Evolutionary conservation across 1,139 yeast genomes (phyloP).

Genomic region (Saccharomyces hybrid): DNA sequence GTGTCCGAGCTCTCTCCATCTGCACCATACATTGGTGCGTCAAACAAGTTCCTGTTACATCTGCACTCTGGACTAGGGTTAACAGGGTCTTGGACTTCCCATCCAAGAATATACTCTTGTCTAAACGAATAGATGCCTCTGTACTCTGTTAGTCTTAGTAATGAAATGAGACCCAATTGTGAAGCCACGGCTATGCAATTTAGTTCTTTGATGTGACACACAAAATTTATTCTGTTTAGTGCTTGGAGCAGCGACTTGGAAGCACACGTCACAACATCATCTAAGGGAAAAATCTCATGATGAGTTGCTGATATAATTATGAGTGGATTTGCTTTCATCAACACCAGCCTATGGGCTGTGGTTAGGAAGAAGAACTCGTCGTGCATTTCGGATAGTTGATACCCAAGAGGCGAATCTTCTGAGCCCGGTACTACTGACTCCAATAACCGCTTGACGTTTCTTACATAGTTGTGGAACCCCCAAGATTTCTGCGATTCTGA

Average conservation of each 20-base stretch:
- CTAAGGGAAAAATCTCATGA: conserved; percentile 34
- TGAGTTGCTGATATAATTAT: conserved; percentile 41
- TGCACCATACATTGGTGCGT: background rate
- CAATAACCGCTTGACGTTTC: conserved; percentile 14
- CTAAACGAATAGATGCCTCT: conserved; percentile 51
- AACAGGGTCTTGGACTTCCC: conserved; percentile 17
- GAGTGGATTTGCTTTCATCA: conserved; percentile 28
- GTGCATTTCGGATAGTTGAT: conserved; percentile 12
- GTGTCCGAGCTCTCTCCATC: background rate
- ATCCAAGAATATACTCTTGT: conserved; percentile 31
- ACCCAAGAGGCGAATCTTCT: conserved; percentile 12
- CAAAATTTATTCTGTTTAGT: conserved; percentile 43
- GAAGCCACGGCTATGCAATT: conserved; percentile 45
- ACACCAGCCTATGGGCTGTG: conserved; percentile 11
- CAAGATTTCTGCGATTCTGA: conserved; percentile 9
- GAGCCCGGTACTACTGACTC: conserved; percentile 7
- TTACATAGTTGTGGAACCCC: conserved; percentile 18
- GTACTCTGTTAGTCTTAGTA: conserved; percentile 46
- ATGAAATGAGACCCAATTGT: conserved; percentile 46
- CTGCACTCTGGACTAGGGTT: background rate
- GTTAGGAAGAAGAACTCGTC: conserved; percentile 20
- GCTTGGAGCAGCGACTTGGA: conserved; percentile 30
- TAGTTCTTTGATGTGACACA: conserved; percentile 44
- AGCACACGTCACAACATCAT: conserved; percentile 32
- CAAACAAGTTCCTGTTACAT: conserved; percentile 1